A percentile compares a stretch with the other conserved stretches of the same genome.
These are phyloP conservation scores for Phytophthora constricta DNA, from an alignment of 352 stramenopile species.

Conservation along the genomic window DNA sequence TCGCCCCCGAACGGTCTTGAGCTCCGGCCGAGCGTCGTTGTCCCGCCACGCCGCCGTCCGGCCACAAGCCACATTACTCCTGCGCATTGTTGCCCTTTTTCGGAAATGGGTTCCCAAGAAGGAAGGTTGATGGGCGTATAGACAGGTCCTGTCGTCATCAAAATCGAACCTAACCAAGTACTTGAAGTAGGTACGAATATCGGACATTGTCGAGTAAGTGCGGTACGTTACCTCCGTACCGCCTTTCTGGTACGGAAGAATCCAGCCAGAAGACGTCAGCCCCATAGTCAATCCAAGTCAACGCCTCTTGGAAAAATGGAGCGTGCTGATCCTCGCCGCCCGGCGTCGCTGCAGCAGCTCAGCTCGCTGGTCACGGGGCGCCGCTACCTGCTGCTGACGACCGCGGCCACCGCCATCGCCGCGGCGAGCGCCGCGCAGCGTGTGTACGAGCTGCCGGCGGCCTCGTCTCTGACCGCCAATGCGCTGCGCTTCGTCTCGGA, in stretches of 20 bases:
- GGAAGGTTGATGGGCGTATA: no score
- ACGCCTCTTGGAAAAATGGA: no score
- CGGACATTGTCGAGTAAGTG: no score
- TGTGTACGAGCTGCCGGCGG: conserved; percentile 28
- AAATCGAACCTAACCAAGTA: no score
- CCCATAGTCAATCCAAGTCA: conserved; percentile 9
- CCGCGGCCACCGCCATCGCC: conserved; percentile 61
- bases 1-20: conserved; percentile 3
- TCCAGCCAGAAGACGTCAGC: conserved; percentile 3
- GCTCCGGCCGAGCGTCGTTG: conserved; percentile 30
- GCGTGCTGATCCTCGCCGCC: not conserved
- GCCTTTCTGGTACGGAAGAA: conserved; percentile 16
- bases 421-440: conserved; percentile 54
- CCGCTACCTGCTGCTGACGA: conserved; percentile 73
- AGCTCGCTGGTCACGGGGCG: conserved; percentile 51
- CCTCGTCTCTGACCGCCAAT: conserved; percentile 14
- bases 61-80: not conserved
- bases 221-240: not conserved
- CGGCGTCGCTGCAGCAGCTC: conserved; percentile 37
- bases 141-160: no score
- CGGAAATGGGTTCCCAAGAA: no score
- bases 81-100: no score
- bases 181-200: no score
- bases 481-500: conserved; percentile 43
- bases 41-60: conserved; percentile 20